Base-by-base conservation (phyloP, 2,329 filamentous ascomycete genomes). In the Coniochaeta sp. region DNA sequence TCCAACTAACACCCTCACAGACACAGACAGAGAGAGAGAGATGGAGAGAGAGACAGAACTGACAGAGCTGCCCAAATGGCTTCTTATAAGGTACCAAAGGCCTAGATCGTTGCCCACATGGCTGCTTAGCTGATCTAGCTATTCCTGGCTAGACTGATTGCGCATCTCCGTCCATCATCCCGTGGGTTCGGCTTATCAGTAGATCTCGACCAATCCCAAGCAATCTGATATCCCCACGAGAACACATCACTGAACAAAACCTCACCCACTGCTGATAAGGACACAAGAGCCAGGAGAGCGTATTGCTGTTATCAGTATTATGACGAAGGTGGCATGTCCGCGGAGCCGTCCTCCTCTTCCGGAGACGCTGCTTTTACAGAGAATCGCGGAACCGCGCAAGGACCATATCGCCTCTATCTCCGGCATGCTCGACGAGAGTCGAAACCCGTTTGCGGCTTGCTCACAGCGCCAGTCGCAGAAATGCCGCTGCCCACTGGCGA, bases 311-410 rank as follows among this genome's bases (percentile, higher is more conserved):
- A 27, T 46, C 22, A 28, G 14, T 20, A 32, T 10, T 20, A 28
- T 48, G 45, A 48, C 26, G 28, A 48, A 48, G 28, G 14, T 18
- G 45, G 45, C 45, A 48, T 48, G 18, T 48, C 45, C 45, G 45
- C 45, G 45, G 45, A 48, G 12, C 6, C 45, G 14, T 22, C 2
- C 18, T n/a, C 8, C 38, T 10, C 18, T 18, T 42, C 38, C 38
- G 38, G 38, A 42, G 38, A 42, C 38, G n/a, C 38, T 42, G 38
- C 6, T 22, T 42, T 42, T n/a, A 18, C 18, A 24, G 35, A 12
- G 6, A 18, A 5, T 24, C 20, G 20, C n/a, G n/a, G n/a, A n/a
- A n/a, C n/a, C n/a, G n/a, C n/a, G n/a, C n/a, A 22, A 24, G 18
- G 18, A 13, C 22, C 18, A 14, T 18, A 22, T 42, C 20, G 38